A percentile compares a stretch with the other conserved stretches of the same genome.
These are phyloP conservation scores for Corylus americana DNA, from an alignment of 306 rosid genomes.

Conservation along the genomic window DNA sequence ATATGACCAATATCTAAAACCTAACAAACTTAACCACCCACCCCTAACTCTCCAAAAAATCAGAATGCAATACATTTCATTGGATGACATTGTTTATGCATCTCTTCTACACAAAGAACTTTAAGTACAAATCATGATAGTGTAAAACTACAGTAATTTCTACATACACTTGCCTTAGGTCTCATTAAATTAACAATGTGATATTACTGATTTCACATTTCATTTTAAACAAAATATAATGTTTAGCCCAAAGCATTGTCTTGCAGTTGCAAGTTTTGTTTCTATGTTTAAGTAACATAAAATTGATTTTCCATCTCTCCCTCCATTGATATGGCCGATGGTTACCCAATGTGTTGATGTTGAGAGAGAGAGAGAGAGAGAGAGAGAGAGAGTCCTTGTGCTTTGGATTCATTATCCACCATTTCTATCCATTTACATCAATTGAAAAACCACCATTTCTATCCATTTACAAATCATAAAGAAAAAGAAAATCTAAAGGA, in stretches of 20 bases:
- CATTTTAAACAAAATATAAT: neutral
- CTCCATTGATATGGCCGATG: neutral
- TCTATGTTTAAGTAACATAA: neutral
- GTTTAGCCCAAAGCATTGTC: neutral
- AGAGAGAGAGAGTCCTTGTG: neutral
- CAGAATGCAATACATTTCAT: neutral
- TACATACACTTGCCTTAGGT: neutral
- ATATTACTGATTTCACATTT: neutral
- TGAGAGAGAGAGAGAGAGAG: neutral
- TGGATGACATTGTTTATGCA: neutral
- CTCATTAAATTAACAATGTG: neutral
- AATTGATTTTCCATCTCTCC: neutral
- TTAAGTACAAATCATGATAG: neutral
- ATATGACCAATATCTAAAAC: too few species aligned
- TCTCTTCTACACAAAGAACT: neutral
- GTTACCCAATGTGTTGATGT: neutral
- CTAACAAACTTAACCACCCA: neutral
- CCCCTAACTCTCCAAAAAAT: neutral
- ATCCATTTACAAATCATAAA: neutral
- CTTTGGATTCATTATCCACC: neutral
- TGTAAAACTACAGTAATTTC: neutral
- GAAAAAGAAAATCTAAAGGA: neutral
- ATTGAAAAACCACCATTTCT: neutral
- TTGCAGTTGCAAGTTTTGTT: neutral
- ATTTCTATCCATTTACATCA: neutral